Percentiles rank a stretch among this genome's conserved stretches.
phyloP scores from a whole-genome alignment of 2,329 filamentous ascomycete species.

The Diaporthe sp. region DNA sequence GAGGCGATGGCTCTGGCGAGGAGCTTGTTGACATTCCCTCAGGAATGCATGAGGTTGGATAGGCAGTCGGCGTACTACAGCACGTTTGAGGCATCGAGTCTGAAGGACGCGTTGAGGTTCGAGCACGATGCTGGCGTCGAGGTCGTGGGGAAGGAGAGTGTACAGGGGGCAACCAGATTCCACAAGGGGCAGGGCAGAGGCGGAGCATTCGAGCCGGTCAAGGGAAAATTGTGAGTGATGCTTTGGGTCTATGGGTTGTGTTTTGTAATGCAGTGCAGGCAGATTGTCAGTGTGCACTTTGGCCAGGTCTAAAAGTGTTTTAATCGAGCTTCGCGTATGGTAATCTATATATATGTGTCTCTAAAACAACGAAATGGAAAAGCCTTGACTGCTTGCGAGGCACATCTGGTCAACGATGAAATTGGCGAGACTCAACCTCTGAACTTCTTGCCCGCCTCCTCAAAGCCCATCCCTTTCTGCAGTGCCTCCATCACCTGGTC shows the following conservation, averaged over 20 bases:
- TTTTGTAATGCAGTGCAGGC: too few relatives aligned
- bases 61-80: conserved; percentile 62
- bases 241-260: background rate
- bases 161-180: conserved; percentile 40
- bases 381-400: background rate
- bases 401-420: background rate
- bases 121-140: conserved; percentile 60
- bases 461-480: conserved; percentile 56
- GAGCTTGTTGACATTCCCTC: conserved; percentile 62
- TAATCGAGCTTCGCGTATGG: too few relatives aligned
- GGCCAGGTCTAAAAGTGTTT: too few relatives aligned
- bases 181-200: conserved; percentile 17
- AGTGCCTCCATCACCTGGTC: conserved; percentile 56
- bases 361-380: too few relatives aligned
- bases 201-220: background rate
- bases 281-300: background rate
- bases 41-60: conserved; percentile 65
- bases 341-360: too few relatives aligned
- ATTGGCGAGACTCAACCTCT: conserved; percentile 40
- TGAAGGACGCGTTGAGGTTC: conserved; percentile 62
- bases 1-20: conserved; percentile 62
- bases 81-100: conserved; percentile 59
- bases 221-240: conserved; percentile 9
- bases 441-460: conserved; percentile 58
- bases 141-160: conserved; percentile 58